Evolutionary conservation across 441 rosid species (phyloP).

Genomic region (Pelargonium exstipulatum): DNA sequence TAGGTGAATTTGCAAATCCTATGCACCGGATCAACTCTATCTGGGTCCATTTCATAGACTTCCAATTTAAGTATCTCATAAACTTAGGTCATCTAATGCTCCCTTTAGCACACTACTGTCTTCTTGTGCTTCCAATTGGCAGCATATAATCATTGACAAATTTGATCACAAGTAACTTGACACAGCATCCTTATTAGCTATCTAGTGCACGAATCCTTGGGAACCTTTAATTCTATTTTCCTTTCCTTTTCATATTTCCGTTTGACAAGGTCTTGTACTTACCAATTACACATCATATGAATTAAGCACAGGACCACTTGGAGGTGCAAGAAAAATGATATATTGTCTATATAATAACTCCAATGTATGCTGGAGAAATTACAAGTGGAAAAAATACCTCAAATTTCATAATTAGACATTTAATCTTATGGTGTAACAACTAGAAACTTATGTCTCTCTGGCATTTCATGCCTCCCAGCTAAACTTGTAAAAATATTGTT

Average conservation of each 20-base stretch:
- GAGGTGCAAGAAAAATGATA: not conserved
- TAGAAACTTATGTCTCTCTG: not conserved
- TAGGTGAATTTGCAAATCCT: not conserved
- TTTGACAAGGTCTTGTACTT: not conserved
- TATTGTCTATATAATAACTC: no score
- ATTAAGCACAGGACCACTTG: not conserved
- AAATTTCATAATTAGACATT: no score
- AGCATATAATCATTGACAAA: constrained; percentile 17
- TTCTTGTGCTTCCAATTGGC: constrained; percentile 13
- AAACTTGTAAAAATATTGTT: not conserved
- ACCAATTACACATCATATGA: not conserved
- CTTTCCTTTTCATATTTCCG: not conserved
- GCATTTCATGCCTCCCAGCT: not conserved
- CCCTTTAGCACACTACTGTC: not conserved
- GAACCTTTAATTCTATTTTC: not conserved
- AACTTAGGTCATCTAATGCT: constrained; percentile 11
- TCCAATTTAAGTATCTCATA: not conserved
- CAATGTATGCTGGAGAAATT: not conserved
- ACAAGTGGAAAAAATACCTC: not conserved
- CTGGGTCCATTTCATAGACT: not conserved
- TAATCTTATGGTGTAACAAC: not conserved
- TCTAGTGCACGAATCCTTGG: not conserved
- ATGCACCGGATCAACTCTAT: not conserved
- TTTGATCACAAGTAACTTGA: constrained; percentile 16
- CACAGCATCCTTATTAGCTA: constrained; percentile 11